Conservation (phyloP, 2,329 filamentous ascomycete genomes). For the Nannizziopsis barbatae region DNA sequence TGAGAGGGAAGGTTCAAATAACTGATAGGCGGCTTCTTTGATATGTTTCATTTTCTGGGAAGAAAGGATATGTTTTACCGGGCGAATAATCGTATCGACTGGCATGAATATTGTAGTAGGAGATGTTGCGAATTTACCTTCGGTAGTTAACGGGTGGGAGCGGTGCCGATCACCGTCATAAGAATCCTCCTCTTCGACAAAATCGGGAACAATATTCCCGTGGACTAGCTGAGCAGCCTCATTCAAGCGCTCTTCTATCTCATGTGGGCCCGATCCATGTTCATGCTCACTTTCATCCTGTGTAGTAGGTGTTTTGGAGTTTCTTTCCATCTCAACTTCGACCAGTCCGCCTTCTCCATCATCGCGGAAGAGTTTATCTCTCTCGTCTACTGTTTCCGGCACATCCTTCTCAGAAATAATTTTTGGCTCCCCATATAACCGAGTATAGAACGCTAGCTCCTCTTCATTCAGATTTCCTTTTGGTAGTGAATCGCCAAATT, state of each 20-base stretch:
- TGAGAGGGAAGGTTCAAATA: slow-evolving; percentile 65
- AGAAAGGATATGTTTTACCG: slow-evolving; percentile 57
- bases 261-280: neutral
- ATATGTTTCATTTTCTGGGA: slow-evolving; percentile 65
- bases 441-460: slow-evolving; percentile 65
- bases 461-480: slow-evolving; percentile 56
- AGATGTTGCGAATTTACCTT: slow-evolving; percentile 62
- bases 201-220: slow-evolving; percentile 29
- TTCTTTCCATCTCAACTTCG: slow-evolving; percentile 27
- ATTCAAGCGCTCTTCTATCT: neutral
- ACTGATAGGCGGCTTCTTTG: slow-evolving; percentile 55
- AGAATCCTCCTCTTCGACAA: slow-evolving; percentile 29
- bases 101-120: slow-evolving; percentile 69
- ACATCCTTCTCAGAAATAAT: slow-evolving; percentile 22
- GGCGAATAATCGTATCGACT: slow-evolving; percentile 54
- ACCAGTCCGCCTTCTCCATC: slow-evolving; percentile 31
- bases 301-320: slow-evolving; percentile 17
- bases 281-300: slow-evolving; percentile 7
- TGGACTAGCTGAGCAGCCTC: slow-evolving; percentile 3
- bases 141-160: slow-evolving; percentile 61
- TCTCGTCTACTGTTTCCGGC: slow-evolving; percentile 23
- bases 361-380: slow-evolving; percentile 28
- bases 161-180: slow-evolving; percentile 38
- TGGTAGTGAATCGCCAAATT: slow-evolving; percentile 67
- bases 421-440: slow-evolving; percentile 67